These are phyloP conservation scores for Fusarium udum DNA, from an alignment of 2,329 filamentous ascomycete species.

Conservation along the genomic window DNA sequence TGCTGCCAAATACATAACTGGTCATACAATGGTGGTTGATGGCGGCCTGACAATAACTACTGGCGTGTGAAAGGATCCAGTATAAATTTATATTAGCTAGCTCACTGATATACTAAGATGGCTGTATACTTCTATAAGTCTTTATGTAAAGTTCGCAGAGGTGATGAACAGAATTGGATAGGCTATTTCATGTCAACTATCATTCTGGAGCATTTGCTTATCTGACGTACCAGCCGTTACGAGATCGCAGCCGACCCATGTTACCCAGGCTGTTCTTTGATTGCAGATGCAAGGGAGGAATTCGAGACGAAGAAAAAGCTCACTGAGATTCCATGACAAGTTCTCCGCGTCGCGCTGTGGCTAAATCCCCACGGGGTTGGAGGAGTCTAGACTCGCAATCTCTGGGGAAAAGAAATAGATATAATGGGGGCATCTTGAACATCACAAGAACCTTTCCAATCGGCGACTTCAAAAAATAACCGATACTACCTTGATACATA, in stretches of 20 bases:
- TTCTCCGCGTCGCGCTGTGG: neutral
- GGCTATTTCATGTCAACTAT: neutral
- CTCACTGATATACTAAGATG: no score
- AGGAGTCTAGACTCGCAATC: neutral
- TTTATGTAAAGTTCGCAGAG: no score
- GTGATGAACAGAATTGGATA: no score
- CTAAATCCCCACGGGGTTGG: constrained; percentile 2
- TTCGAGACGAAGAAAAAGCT: neutral
- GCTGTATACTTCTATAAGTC: no score
- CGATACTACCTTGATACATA: neutral
- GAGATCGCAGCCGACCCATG: constrained; percentile 7
- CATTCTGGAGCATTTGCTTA: neutral
- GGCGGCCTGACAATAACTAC: no score
- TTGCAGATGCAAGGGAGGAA: neutral
- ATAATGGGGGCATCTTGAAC: neutral
- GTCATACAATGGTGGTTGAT: no score
- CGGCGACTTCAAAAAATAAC: neutral
- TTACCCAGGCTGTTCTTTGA: neutral
- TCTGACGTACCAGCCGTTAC: constrained; percentile 3
- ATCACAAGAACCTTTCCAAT: neutral
- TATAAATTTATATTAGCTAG: no score
- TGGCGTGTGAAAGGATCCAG: no score
- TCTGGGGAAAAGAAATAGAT: neutral
- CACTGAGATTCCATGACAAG: neutral
- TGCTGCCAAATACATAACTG: no score